A percentile compares a stretch with the other conserved stretches of the same genome.
These are phyloP conservation scores for Metarhizium sp. DNA, from an alignment of 2,329 filamentous ascomycete genomes.

Conservation along the genomic window DNA sequence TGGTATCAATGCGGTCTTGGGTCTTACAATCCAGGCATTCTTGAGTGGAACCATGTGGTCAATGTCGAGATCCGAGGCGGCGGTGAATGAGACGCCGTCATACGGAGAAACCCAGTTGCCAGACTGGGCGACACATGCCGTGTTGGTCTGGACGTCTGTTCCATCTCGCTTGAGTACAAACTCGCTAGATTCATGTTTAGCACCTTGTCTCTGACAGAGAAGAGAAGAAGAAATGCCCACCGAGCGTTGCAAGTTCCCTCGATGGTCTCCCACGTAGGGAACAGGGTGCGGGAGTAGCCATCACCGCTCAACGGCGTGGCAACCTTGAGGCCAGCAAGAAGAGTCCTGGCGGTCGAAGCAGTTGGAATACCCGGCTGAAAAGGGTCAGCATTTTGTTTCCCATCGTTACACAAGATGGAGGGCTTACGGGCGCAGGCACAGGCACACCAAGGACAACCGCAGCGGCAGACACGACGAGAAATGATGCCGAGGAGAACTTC, in stretches of 20 bases:
- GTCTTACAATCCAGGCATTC: constrained; percentile 64
- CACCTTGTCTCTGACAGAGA: not conserved
- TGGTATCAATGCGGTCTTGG: not conserved
- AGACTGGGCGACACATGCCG: constrained; percentile 51
- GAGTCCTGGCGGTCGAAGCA: constrained; percentile 42
- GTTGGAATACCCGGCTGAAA: constrained; percentile 53
- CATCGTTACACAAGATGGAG: not conserved
- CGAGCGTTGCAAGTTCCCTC: constrained; percentile 60
- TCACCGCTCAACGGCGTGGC: constrained; percentile 41
- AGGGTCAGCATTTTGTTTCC: not conserved
- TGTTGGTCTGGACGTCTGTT: constrained; percentile 46
- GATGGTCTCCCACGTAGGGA: constrained; percentile 63
- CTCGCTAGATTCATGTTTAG: constrained; percentile 33
- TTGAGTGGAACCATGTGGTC: constrained; percentile 76
- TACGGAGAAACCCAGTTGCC: constrained; percentile 66
- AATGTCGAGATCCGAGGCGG: constrained; percentile 64
- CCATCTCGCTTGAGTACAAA: constrained; percentile 68
- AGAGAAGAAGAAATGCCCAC: constrained; percentile 17
- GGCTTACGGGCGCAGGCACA: not conserved
- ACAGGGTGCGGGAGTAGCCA: constrained; percentile 56
- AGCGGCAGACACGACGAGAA: not conserved
- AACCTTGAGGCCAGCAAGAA: constrained; percentile 51
- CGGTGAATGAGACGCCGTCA: constrained; percentile 62
- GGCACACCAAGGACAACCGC: not conserved
- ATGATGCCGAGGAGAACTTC: not conserved